Evolutionary conservation across 1,284 basidiomycete species (phyloP).

Genomic region (Ustanciosporium gigantosporum): DNA sequence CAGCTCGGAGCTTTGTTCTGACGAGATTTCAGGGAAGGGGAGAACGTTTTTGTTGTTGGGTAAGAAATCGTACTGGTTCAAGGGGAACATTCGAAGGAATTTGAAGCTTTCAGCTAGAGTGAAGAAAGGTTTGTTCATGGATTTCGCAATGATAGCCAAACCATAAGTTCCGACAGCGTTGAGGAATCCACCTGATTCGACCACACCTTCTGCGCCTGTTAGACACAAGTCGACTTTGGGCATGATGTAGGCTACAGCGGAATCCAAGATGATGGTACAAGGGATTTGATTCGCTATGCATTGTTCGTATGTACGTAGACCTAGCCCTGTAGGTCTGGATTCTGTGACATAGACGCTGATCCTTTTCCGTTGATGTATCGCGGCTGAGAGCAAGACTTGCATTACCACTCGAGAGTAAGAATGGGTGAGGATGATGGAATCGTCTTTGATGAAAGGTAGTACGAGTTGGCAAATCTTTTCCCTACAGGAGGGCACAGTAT

Average conservation of each 20-base stretch:
- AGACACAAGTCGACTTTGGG: conserved; percentile 91
- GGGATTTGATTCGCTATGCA: conserved; percentile 77
- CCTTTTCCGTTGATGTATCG: conserved; percentile 76
- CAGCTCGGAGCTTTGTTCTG: not conserved
- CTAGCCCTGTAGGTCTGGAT: conserved; percentile 78
- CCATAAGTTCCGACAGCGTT: conserved; percentile 87
- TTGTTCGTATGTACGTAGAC: conserved; percentile 49
- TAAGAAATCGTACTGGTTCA: conserved; percentile 94
- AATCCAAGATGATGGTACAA: conserved; percentile 91
- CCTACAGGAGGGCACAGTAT: conserved; percentile 68
- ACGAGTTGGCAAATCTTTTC: conserved; percentile 87
- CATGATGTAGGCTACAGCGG: conserved; percentile 95
- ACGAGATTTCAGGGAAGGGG: conserved; percentile 32
- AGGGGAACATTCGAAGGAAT: conserved; percentile 92
- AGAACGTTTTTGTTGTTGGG: conserved; percentile 63
- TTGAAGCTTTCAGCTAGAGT: conserved; percentile 95
- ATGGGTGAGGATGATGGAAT: conserved; percentile 87
- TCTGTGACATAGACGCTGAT: conserved; percentile 98
- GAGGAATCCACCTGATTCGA: conserved; percentile 73
- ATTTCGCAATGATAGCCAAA: conserved; percentile 93
- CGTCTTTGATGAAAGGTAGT: conserved; percentile 89
- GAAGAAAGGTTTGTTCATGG: conserved; percentile 92
- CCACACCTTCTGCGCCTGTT: conserved; percentile 95
- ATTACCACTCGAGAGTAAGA: conserved; percentile 95
- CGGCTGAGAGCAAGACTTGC: conserved; percentile 79